Base-by-base conservation (phyloP, 768 basidiomycete species). In the Phaeotremella fagi region DNA sequence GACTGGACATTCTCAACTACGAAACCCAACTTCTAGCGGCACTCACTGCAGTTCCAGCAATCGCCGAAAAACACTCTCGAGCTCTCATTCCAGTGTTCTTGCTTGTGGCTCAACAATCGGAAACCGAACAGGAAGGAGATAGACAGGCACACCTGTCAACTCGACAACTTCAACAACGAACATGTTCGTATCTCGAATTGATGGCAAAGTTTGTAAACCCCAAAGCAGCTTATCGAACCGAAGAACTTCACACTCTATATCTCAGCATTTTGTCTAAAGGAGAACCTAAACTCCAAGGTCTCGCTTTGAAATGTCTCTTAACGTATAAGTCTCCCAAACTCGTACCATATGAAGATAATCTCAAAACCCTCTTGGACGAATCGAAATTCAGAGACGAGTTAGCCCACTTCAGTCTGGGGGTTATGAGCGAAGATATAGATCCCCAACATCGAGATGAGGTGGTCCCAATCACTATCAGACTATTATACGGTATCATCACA, bases 161-260 rank as follows among this genome's bases (percentile, higher is more conserved):
- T 4, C 64, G 70, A 23, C 56, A 62, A n/a, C 60, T 59, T 2
- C 74, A 75, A 43, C 43, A 55, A 24, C 64, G 72, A 66, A 80
- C 95, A 9, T 76, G 76, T 15, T 78, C 82, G 0, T 98, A 88
- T 84, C 82, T 98, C 24, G 81, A 81, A 18, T 79, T 98, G 11
- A 88, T 97, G 73, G 80, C 87, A 45, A 94, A 91, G 70, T 88
- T 99, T 70, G 77, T 77, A 62, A 98, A 97, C 67, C 94, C 92
- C n/a, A 94, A 89, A 75, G 88, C 90, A 0, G 77, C 92, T 1
- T 81, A 83, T 66, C 79, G 82, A 5, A 82, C 87, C 0, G 80
- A 85, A 7, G 79, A 79, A 0, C 78, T 98, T 3, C 81, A 80
- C 36, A 46, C 77, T 1, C 68, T 90, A 22, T 94, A 91, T 75